These are phyloP conservation scores for Coniferiporia weirii DNA, from an alignment of 1,284 basidiomycete species.

Conservation along the genomic window DNA sequence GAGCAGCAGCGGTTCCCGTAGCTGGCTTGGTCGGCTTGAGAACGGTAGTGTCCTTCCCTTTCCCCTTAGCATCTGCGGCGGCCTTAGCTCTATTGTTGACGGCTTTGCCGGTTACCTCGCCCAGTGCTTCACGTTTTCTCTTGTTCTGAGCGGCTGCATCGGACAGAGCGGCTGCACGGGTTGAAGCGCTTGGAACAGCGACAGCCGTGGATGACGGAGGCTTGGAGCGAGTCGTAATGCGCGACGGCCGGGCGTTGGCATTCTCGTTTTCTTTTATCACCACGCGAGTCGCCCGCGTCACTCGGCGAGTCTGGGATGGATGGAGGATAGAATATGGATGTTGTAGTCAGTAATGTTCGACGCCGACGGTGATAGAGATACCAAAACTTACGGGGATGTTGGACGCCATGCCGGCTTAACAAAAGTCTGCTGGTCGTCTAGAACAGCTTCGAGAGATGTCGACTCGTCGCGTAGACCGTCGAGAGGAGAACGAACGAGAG, in stretches of 20 bases:
- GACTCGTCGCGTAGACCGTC: conserved; percentile 4
- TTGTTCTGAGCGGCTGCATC: conserved; percentile 47
- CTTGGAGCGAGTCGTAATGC: conserved; percentile 54
- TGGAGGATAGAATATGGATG: conserved; percentile 5
- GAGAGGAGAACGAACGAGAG: conserved; percentile 1
- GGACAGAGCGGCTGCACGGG: conserved; percentile 31
- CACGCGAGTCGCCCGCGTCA: conserved; percentile 49
- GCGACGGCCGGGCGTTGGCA: conserved; percentile 44
- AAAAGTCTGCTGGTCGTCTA: not conserved
- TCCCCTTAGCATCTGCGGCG: conserved; percentile 35
- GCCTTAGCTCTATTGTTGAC: conserved; percentile 33
- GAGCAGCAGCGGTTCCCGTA: conserved; percentile 24
- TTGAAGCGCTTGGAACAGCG: conserved; percentile 28
- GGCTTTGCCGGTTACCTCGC: conserved; percentile 51
- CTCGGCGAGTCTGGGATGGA: conserved; percentile 47
- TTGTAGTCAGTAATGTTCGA: not conserved
- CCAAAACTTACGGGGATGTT: conserved; percentile 19
- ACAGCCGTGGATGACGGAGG: conserved; percentile 40
- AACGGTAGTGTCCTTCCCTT: conserved; percentile 35
- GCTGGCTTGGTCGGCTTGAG: conserved; percentile 29
- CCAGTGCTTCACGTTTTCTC: conserved; percentile 70
- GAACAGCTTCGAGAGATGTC: not conserved
- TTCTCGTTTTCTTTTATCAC: conserved; percentile 60
- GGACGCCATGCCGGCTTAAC: conserved; percentile 14
- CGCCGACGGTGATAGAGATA: not conserved